Evolutionary conservation across 805 yeast genomes (phyloP), one percentile per base, ranked within the genome.

Genomic region (Torulaspora quercuum): DNA sequence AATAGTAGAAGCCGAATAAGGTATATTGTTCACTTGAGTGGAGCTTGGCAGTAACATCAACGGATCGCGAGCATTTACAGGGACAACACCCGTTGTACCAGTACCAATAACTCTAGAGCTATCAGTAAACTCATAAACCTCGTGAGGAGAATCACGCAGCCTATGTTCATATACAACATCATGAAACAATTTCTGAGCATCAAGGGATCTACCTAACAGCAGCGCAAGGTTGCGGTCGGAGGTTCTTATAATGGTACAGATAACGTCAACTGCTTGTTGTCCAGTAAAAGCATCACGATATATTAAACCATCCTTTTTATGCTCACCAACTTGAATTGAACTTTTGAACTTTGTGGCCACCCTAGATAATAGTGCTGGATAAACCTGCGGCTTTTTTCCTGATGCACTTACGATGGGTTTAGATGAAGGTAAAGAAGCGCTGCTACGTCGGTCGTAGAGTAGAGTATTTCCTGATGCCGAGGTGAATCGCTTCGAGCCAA

Each of bases 131-230:
- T 85, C 94, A 59, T 90, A 92, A 15, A 90, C 84, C 59, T 92
- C 98, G 53, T 73, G 76, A 13, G 72, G 73, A 0, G 95, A 84
- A 62, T 92, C 98, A 47, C 98, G 72, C 36, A 92, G 69, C 32
- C 97, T 71, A 58, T 89, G 97, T 51, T 88, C 95, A 62, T 90
- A 90, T 0, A 96, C 84, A 16, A 89, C 97, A 64, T 92, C 98
- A 55, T 87, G 95, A 62, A 92, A 88, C 39, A 87, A 76, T 58
- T 85, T 85, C 52, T 92, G 97, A 1, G 96, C 95, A 63, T 92
- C 97, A 37, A 92, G 67, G 0, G 97, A 80, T 46, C 98, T 72
- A 18, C 97, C 98, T 33, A 92, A 65, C 21, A 92, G 66, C 30
- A 92, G 65, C 0, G 97, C 97, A 51, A 92, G 65, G 50, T 88